These are phyloP conservation scores for Aphanomyces cochlioides DNA, from an alignment of 352 stramenopile genomes.

Conservation along the genomic window DNA sequence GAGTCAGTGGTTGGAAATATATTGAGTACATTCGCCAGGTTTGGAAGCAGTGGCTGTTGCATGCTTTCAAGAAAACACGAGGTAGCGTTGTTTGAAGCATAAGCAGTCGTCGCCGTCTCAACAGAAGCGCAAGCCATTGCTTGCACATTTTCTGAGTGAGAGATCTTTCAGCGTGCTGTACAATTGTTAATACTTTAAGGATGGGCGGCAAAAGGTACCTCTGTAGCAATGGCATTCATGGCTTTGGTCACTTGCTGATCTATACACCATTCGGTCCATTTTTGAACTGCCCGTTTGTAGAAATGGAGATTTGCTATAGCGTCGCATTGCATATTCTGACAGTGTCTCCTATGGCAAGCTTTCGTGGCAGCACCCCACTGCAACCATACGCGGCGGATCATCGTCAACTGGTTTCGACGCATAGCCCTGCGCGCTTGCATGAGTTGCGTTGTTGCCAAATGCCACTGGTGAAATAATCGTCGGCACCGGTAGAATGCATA, in stretches of 20 bases:
- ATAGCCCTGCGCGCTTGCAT: background rate
- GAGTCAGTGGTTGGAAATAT: background rate
- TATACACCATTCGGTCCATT: background rate
- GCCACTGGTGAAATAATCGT: background rate
- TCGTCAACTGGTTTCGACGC: background rate
- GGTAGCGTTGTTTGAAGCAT: slow-evolving; percentile 1
- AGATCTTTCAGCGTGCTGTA: background rate
- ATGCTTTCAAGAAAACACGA: background rate
- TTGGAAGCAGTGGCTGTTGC: background rate
- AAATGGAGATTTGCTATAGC: background rate
- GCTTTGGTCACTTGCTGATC: background rate
- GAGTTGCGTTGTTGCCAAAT: background rate
- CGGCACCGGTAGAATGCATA: background rate
- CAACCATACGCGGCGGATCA: background rate
- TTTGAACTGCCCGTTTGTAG: background rate
- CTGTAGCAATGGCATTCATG: too few relatives aligned
- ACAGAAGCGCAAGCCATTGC: background rate
- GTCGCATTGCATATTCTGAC: background rate
- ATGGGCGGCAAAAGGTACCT: too few relatives aligned
- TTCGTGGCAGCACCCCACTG: background rate
- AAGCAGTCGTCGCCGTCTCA: background rate
- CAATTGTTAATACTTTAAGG: background rate
- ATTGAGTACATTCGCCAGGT: slow-evolving; percentile 2
- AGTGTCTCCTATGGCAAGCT: background rate
- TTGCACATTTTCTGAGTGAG: background rate